Percentiles rank a stretch among this genome's conserved stretches.
These are phyloP conservation scores for Cryptococcus amylolentus DNA, from an alignment of 1,284 basidiomycete genomes.

Conservation along the genomic window DNA sequence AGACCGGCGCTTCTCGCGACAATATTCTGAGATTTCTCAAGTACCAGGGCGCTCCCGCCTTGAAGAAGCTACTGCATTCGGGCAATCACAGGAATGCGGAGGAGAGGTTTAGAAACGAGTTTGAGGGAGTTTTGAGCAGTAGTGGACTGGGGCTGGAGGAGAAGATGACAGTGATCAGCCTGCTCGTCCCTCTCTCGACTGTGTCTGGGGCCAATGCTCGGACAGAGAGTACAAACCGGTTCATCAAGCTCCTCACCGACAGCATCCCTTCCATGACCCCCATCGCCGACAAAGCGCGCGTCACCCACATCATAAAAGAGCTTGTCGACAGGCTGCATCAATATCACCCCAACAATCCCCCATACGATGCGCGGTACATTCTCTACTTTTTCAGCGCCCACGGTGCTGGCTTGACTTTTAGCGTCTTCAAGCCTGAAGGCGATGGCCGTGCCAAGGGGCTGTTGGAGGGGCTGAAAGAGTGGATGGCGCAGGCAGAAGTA, in stretches of 20 bases:
- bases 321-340: slow-evolving; percentile 4
- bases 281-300: not conserved
- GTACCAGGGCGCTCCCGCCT: not conserved
- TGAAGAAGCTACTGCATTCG: slow-evolving; percentile 13
- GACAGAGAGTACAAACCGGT: slow-evolving; percentile 3
- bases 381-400: too few relatives aligned
- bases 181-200: slow-evolving; percentile 19
- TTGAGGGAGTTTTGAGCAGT: slow-evolving; percentile 9
- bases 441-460: slow-evolving; percentile 9
- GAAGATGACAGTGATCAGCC: slow-evolving; percentile 9
- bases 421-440: not conserved
- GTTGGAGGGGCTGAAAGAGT: slow-evolving; percentile 11
- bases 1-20: slow-evolving; percentile 27
- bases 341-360: too few relatives aligned
- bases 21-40: slow-evolving; percentile 30
- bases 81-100: slow-evolving; percentile 18
- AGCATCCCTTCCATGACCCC: slow-evolving; percentile 7
- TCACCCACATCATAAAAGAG: slow-evolving; percentile 10
- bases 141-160: slow-evolving; percentile 4
- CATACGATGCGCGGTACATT: too few relatives aligned
- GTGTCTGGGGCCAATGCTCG: slow-evolving; percentile 19
- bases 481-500: slow-evolving; percentile 2
- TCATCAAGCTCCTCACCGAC: slow-evolving; percentile 10
- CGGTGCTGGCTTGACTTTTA: too few relatives aligned
- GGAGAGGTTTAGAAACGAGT: slow-evolving; percentile 20